Evolutionary conservation across 225 moss, liverwort and hornwort species (phyloP), one percentile per base, ranked within the genome.

Genomic region (Marchantia paleacea): DNA sequence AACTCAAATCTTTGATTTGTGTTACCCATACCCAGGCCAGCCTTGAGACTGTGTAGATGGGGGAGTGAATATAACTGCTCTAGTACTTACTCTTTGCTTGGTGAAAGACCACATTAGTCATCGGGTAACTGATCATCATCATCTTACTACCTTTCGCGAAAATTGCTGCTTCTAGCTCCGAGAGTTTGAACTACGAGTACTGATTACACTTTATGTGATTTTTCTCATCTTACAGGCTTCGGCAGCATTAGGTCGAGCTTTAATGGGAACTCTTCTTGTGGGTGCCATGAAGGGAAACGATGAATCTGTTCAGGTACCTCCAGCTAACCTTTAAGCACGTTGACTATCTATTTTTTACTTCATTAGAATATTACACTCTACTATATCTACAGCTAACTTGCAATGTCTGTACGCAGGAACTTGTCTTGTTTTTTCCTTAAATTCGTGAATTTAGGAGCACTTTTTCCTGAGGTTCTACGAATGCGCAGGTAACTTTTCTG

Each of bases 241-340:
- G 79, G 95, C 97, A 77, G 97, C 97, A 25, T 85, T 99, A 77
- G 97, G 97, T 57, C 93, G 97, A 79, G 90, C 92, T 55, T 85
- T 99, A 67, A 88, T 99, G 89, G 97, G 95, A 75, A 90, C 95
- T 31, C 91, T 99, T 84, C 97, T 99, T 49, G 83, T 99, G 63
- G 95, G 95, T 65, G 91, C 93, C 0, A 90, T 99, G 79, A 99
- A 99, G 85, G 97, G 92, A 74, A 87, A 89, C 77, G 90, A 89
- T 47, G 97, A 99, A 85, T 95, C 93, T 6, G 93, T 95, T 68
- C 93, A 95, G 95, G 97, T 93, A 76, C 30, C 26, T 20, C 50
- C 48, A 60, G 62, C 55, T 15, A 25, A 72, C n/a, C 15, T 24
- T 8, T 22, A 68, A 25, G 68, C 31, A 67, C 50, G 11, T 51